A percentile compares a stretch with the other conserved stretches of the same genome.
Evolutionary conservation across 2,329 filamentous ascomycete genomes (phyloP).

Genomic region (Penicillium sp.): DNA sequence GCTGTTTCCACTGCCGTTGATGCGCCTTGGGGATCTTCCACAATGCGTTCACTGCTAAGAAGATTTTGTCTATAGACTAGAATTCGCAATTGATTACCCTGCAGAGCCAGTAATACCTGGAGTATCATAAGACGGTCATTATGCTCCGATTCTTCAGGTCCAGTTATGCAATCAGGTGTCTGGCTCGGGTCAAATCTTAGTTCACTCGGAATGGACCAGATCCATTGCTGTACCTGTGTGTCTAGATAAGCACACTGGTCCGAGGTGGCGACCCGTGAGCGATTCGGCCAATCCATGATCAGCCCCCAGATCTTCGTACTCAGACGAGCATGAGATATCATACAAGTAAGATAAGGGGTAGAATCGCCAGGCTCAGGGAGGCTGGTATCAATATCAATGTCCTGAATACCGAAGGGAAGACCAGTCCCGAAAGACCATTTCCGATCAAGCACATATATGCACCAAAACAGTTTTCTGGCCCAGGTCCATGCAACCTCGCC

Average conservation of each 20-base stretch:
- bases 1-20: conserved; percentile 48
- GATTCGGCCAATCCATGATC: conserved; percentile 43
- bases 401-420: conserved; percentile 54
- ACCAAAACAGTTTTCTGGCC: conserved; percentile 53
- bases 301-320: conserved; percentile 55
- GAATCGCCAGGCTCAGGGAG: conserved; percentile 49
- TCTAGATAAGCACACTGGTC: conserved; percentile 49
- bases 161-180: conserved; percentile 4
- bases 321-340: conserved; percentile 54
- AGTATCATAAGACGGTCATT: conserved; percentile 45
- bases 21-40: conserved; percentile 39
- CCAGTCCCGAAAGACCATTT: conserved; percentile 59
- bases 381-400: conserved; percentile 55
- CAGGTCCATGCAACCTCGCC: conserved; percentile 41
- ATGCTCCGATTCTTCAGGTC: conserved; percentile 16
- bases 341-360: conserved; percentile 51
- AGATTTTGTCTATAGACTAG: conserved; percentile 52
- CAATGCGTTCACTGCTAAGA: conserved; percentile 44
- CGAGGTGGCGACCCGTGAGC: conserved; percentile 35
- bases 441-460: conserved; percentile 57
- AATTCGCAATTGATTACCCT: conserved; percentile 52
- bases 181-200: conserved; percentile 43
- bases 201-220: conserved; percentile 50
- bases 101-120: conserved; percentile 49
- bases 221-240: conserved; percentile 51